These are phyloP conservation scores for Pachysandra terminalis DNA, from an alignment of 164 flowering plant genomes.

Conservation along the genomic window DNA sequence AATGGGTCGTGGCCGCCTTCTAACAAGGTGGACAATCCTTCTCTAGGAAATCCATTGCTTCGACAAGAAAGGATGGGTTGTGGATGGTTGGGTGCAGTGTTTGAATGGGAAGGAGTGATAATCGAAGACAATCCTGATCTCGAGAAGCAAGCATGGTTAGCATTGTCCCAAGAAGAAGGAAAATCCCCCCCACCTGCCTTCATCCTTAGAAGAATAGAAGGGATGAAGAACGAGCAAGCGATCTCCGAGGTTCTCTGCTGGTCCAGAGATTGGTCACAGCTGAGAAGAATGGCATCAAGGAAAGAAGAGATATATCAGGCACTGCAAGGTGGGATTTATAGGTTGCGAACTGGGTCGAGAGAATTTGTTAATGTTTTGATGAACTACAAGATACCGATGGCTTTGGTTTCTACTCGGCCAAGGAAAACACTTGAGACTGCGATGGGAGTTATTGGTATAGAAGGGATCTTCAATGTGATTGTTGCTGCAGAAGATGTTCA, in stretches of 20 bases:
- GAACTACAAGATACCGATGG: constrained; percentile 87
- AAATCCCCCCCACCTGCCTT: constrained; percentile 77
- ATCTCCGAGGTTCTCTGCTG: constrained; percentile 94
- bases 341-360: constrained; percentile 64
- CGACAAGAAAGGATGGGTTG: constrained; percentile 93
- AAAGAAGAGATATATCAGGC: constrained; percentile 82
- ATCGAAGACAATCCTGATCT: constrained; percentile 77
- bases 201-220: constrained; percentile 70
- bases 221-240: constrained; percentile 98
- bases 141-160: constrained; percentile 87
- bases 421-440: constrained; percentile 63
- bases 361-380: constrained; percentile 75
- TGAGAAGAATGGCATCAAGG: constrained; percentile 67
- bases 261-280: constrained; percentile 75
- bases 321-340: constrained; percentile 71
- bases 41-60: constrained; percentile 84
- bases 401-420: constrained; percentile 85
- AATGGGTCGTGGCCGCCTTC: constrained; percentile 72
- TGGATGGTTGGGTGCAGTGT: constrained; percentile 96
- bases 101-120: constrained; percentile 95
- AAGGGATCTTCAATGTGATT: constrained; percentile 62
- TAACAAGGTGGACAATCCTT: constrained; percentile 76
- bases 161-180: constrained; percentile 85
- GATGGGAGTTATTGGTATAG: constrained; percentile 57
- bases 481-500: constrained; percentile 90